Evolutionary conservation across 2,329 filamentous ascomycete genomes (phyloP).

Genomic region (Simplicillium aogashimaense): DNA sequence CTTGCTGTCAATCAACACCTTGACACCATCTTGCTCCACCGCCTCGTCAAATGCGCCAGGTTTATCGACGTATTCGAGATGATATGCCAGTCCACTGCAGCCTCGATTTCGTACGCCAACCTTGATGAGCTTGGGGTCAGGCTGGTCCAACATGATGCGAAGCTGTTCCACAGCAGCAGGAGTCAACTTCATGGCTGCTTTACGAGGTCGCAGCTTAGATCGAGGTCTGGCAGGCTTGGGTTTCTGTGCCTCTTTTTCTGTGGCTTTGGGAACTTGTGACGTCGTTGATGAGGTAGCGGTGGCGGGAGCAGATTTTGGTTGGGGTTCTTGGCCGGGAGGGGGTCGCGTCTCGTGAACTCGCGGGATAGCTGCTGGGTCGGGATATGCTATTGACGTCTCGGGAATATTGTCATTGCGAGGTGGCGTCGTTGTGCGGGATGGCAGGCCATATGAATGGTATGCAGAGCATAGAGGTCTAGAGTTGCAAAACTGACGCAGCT

Average conservation of each 20-base stretch:
- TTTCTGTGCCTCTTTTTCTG: constrained; percentile 59
- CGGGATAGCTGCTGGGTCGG: constrained; percentile 27
- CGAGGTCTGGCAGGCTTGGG: constrained; percentile 36
- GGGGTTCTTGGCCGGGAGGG: constrained; percentile 16
- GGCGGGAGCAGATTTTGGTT: constrained; percentile 9
- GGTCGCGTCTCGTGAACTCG: constrained; percentile 43
- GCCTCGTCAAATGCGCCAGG: constrained; percentile 79
- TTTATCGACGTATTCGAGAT: constrained; percentile 92
- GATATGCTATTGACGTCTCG: constrained; percentile 36
- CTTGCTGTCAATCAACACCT: constrained; percentile 93
- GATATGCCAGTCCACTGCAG: constrained; percentile 87
- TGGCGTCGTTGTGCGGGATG: constrained; percentile 27
- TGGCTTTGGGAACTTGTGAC: constrained; percentile 29
- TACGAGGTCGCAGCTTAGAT: constrained; percentile 50
- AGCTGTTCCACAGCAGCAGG: constrained; percentile 72
- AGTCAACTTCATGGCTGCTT: constrained; percentile 84
- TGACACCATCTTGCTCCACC: constrained; percentile 92
- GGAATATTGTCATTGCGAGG: constrained; percentile 32
- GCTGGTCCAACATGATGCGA: constrained; percentile 66
- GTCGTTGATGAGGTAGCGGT: not conserved
- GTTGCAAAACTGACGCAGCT: constrained; percentile 31
- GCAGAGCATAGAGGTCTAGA: constrained; percentile 19
- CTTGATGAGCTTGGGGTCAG: constrained; percentile 85
- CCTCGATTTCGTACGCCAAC: constrained; percentile 91
- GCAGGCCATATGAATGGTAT: constrained; percentile 44